A percentile compares a stretch with the other conserved stretches of the same genome.
phyloP scores from a whole-genome alignment of 805 yeast genomes.

The Naumovozyma baii region DNA sequence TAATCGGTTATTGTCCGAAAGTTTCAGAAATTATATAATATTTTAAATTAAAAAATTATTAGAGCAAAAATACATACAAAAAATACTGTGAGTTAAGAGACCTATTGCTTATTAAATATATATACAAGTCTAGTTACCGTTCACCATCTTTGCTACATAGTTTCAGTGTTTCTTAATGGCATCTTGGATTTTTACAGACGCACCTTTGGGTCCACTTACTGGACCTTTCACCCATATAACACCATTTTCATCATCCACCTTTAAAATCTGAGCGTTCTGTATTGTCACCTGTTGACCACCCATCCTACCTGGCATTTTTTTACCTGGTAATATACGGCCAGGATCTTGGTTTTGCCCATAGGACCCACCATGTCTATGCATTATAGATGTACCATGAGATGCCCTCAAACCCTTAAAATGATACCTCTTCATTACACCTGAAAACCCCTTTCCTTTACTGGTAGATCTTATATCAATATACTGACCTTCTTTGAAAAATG shows the following conservation, averaged over 20 bases:
- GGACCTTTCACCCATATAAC: constrained; percentile 78
- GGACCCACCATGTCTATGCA: constrained; percentile 95
- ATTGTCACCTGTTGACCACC: constrained; percentile 69
- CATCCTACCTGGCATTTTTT: constrained; percentile 97
- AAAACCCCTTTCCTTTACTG: constrained; percentile 91
- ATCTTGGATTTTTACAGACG: constrained; percentile 67
- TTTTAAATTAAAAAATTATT: no score
- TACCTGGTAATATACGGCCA: constrained; percentile 92
- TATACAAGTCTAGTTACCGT: constrained; percentile 1
- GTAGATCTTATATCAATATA: constrained; percentile 69
- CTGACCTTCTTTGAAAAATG: constrained; percentile 77
- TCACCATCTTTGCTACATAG: no score
- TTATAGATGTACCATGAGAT: constrained; percentile 87
- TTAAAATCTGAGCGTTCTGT: constrained; percentile 66
- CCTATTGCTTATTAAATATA: neutral
- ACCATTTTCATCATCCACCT: constrained; percentile 73
- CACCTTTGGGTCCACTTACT: constrained; percentile 80
- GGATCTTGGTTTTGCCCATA: constrained; percentile 94
- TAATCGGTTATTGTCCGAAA: no score
- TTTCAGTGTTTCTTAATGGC: constrained; percentile 44
- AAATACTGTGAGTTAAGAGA: neutral
- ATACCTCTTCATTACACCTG: constrained; percentile 96
- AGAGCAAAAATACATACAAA: no score
- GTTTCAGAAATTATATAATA: no score
- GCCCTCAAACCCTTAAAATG: constrained; percentile 84